A percentile compares a stretch with the other conserved stretches of the same genome.
These are phyloP conservation scores for Penicillium antarcticum DNA, from an alignment of 495 filamentous ascomycete genomes.

Conservation along the genomic window DNA sequence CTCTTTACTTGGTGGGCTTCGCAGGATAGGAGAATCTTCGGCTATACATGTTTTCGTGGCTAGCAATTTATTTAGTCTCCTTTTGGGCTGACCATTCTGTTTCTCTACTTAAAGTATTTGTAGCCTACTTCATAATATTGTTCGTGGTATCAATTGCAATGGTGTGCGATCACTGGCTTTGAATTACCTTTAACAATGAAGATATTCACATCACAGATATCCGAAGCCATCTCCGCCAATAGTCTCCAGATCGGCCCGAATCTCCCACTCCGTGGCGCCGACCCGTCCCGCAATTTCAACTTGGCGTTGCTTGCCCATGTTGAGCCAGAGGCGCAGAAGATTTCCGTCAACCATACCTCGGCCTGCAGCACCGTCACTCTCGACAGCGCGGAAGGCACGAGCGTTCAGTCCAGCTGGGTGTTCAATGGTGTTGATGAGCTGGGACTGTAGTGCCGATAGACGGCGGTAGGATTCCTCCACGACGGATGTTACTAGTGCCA, in stretches of 20 bases:
- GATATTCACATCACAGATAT: slow-evolving; percentile 33
- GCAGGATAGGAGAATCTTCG: background rate
- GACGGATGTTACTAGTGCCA: slow-evolving; percentile 75
- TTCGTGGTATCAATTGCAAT: background rate
- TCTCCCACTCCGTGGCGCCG: slow-evolving; percentile 53
- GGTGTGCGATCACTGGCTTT: background rate
- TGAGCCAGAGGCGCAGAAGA: slow-evolving; percentile 62
- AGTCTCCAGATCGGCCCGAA: slow-evolving; percentile 58
- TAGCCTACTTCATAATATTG: too few relatives aligned
- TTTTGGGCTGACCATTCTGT: background rate
- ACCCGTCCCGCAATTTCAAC: slow-evolving; percentile 68
- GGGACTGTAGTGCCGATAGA: slow-evolving; percentile 74
- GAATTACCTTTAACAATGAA: background rate
- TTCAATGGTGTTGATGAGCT: slow-evolving; percentile 71
- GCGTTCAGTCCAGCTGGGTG: slow-evolving; percentile 80
- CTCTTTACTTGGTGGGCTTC: slow-evolving; percentile 14
- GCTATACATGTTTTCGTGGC: slow-evolving; percentile 7
- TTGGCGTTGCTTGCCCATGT: slow-evolving; percentile 63
- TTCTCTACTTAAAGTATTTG: background rate
- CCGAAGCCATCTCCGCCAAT: slow-evolving; percentile 58
- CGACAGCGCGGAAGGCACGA: slow-evolving; percentile 62
- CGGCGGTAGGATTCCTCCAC: slow-evolving; percentile 79
- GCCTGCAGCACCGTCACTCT: slow-evolving; percentile 47
- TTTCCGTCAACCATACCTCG: slow-evolving; percentile 61
- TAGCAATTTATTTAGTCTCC: slow-evolving; percentile 5